Conservation (phyloP, 257 asterid species). For the Prunella vulgaris region DNA sequence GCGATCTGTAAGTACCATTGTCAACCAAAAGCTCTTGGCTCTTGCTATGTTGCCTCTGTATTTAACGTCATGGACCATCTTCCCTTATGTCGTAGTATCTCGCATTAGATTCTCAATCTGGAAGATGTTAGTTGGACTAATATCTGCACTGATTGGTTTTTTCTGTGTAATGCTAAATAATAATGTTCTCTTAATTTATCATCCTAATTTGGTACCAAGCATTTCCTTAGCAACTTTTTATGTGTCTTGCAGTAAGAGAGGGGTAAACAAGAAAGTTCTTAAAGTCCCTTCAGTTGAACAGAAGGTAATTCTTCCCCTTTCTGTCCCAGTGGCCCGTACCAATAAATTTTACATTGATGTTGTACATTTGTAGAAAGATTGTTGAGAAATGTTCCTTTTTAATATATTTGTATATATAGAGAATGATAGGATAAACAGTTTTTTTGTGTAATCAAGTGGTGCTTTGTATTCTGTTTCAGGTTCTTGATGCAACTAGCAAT, state of each 20-base stretch:
- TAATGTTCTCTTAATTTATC: too few relatives aligned
- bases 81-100: constrained; percentile 5
- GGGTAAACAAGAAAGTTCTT: constrained; percentile 91
- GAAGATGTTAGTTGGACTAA: background rate
- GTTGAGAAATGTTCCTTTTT: background rate
- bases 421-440: constrained; percentile 1
- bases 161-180: background rate
- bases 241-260: constrained; percentile 82
- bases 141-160: constrained; percentile 1
- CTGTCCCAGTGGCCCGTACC: background rate
- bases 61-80: constrained; percentile 6
- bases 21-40: background rate
- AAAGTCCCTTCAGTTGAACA: constrained; percentile 92
- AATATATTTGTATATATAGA: background rate
- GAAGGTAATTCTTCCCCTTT: constrained; percentile 49
- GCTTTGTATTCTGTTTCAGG: constrained; percentile 39
- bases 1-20: constrained; percentile 70
- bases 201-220: background rate
- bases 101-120: background rate
- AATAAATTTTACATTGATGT: background rate
- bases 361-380: background rate
- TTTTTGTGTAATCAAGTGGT: constrained; percentile 8
- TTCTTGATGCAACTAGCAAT: constrained; percentile 97
- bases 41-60: background rate
- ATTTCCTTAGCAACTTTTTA: constrained; percentile 17